These are phyloP conservation scores for Aspergillus terreus DNA, from an alignment of 2,329 filamentous ascomycete genomes.

Conservation along the genomic window DNA sequence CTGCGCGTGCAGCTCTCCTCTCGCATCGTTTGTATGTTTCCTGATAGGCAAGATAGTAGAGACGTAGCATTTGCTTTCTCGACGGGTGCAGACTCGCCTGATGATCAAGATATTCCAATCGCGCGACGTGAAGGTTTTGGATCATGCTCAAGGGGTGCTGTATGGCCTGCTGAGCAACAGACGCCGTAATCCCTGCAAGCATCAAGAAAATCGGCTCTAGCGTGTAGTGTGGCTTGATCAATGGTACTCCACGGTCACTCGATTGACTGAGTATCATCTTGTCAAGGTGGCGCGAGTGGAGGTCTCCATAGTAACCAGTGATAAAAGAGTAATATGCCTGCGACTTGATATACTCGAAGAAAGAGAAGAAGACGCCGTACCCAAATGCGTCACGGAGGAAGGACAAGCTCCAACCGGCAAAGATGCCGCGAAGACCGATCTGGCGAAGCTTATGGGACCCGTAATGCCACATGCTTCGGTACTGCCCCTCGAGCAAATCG, in stretches of 20 bases:
- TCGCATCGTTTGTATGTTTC: slow-evolving; percentile 56
- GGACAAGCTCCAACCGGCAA: slow-evolving; percentile 59
- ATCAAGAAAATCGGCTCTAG: slow-evolving; percentile 61
- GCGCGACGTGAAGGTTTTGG: slow-evolving; percentile 58
- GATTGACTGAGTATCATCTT: slow-evolving; percentile 23
- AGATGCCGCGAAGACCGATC: slow-evolving; percentile 59
- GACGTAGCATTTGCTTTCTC: slow-evolving; percentile 43
- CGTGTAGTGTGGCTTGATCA: slow-evolving; percentile 61
- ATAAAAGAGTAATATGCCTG: slow-evolving; percentile 61
- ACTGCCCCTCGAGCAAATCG: slow-evolving; percentile 57
- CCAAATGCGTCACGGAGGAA: slow-evolving; percentile 60
- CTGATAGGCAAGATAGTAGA: slow-evolving; percentile 59
- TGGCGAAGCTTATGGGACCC: slow-evolving; percentile 54
- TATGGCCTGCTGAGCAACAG: slow-evolving; percentile 55
- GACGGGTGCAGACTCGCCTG: slow-evolving; percentile 43
- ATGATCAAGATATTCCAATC: slow-evolving; percentile 58
- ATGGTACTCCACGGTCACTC: slow-evolving; percentile 31
- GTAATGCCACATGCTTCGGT: slow-evolving; percentile 63
- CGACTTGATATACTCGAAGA: slow-evolving; percentile 62
- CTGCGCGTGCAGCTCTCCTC: slow-evolving; percentile 47
- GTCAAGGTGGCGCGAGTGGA: slow-evolving; percentile 26
- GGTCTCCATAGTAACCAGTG: slow-evolving; percentile 53
- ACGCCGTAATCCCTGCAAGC: slow-evolving; percentile 57
- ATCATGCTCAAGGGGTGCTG: slow-evolving; percentile 58
- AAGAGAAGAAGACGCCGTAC: slow-evolving; percentile 59